Base-by-base conservation (phyloP, 805 yeast genomes). In the Kazachstania martiniae region DNA sequence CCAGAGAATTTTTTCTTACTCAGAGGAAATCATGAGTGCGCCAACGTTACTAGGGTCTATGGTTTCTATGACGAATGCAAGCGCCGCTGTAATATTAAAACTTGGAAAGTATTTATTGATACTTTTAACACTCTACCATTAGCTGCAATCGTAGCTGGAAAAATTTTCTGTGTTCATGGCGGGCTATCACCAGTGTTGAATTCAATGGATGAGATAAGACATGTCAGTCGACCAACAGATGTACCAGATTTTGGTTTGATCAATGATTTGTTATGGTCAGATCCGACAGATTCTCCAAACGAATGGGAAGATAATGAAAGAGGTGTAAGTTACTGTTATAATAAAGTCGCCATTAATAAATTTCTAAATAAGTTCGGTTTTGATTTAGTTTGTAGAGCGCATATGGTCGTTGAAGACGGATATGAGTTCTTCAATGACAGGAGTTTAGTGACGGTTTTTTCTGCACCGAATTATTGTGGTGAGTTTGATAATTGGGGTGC, bases 1-100 rank as follows among this genome's bases (percentile, higher is more conserved):
- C 97, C 98, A 0, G 96, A 91, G 51, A 89, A 89, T 60, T 87
- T 91, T 58, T 91, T 89, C 57, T 60, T 91, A 37, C 65, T 91
- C 27, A 66, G 98, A 45, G 98, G 98, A 14, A 91, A 91, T 59
- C 98, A 91, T 61, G 98, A 91, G 62, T 84, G 95, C 59, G 96
- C 98, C 14, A 85, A 84, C 51, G 94, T 91, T 35, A 89, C 97
- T 2, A 73, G 95, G 42, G 95, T 91, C 21, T 91, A 91, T 58
- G 98, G 98, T 2, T 91, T 91, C 52, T 91, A 86, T 55, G 98
- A 91, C 60, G 98, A 91, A 61, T 91, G 98, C 65, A 91, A 91
- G 56, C 73, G 98, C 49, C 69, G 98, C 39, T 75, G 94, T 48
- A 83, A 80, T 50, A 73, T 87, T 47, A 91, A 89, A 54, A 81